phyloP scores from a whole-genome alignment of 1,284 basidiomycete genomes.

The Ustilago vetiveriae region DNA sequence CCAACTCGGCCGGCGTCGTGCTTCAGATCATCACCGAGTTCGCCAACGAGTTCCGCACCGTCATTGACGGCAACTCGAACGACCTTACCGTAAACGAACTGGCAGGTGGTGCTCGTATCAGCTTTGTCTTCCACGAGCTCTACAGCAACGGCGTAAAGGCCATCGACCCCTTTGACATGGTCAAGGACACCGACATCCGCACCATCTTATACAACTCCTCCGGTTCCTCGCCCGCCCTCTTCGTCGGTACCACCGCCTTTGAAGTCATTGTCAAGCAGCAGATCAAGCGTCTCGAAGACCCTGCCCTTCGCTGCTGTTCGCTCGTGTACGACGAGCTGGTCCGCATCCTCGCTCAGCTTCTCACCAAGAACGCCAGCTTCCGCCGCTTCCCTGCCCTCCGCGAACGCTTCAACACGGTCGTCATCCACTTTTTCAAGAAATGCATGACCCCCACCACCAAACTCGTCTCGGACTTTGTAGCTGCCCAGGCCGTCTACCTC shows the following conservation, averaged over 20 bases:
- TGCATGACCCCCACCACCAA: slow-evolving; percentile 94
- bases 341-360: slow-evolving; percentile 96
- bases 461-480: slow-evolving; percentile 92
- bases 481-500: slow-evolving; percentile 98
- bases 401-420: slow-evolving; percentile 91
- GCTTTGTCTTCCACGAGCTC: slow-evolving; percentile 99
- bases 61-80: slow-evolving; percentile 96
- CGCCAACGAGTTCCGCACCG: slow-evolving; percentile 94
- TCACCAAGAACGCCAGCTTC: slow-evolving; percentile 90
- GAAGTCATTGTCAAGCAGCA: slow-evolving; percentile 98
- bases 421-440: slow-evolving; percentile 93
- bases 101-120: slow-evolving; percentile 95
- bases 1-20: slow-evolving; percentile 74
- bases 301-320: slow-evolving; percentile 93
- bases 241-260: slow-evolving; percentile 97
- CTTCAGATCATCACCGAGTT: slow-evolving; percentile 96
- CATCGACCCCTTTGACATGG: slow-evolving; percentile 89
- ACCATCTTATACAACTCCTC: slow-evolving; percentile 99
- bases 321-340: slow-evolving; percentile 98
- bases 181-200: slow-evolving; percentile 93
- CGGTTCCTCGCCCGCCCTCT: slow-evolving; percentile 92
- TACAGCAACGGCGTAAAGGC: slow-evolving; percentile 90
- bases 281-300: slow-evolving; percentile 94
- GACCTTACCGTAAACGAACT: slow-evolving; percentile 98
- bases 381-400: slow-evolving; percentile 94